These are phyloP conservation scores for Globisporangium radiosum DNA, from an alignment of 352 stramenopile species.

Conservation along the genomic window DNA sequence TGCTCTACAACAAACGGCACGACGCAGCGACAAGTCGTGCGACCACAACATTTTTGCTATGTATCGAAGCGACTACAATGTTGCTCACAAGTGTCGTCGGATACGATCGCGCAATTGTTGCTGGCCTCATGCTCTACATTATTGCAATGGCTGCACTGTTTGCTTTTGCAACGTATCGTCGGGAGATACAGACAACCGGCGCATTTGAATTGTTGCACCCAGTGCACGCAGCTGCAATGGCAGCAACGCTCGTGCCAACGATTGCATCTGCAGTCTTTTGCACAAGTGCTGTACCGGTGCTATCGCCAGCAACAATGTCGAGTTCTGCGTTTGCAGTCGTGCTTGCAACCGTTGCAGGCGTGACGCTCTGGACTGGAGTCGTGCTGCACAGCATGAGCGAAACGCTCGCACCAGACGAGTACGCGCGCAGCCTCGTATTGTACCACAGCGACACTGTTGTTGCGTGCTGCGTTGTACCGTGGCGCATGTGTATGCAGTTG, in stretches of 20 bases:
- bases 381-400: conserved; percentile 8
- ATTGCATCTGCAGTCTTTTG: not conserved
- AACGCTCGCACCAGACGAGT: conserved; percentile 8
- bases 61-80: conserved; percentile 3
- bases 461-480: not conserved
- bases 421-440: conserved; percentile 8
- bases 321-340: not conserved
- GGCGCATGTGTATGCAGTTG: too few relatives aligned
- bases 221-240: not conserved
- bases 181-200: not conserved
- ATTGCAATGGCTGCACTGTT: conserved; percentile 2
- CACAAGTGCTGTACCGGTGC: not conserved
- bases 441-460: conserved; percentile 8
- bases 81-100: not conserved
- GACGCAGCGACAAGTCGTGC: conserved; percentile 13
- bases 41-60: conserved; percentile 10
- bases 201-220: conserved; percentile 7
- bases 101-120: conserved; percentile 1
- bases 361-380: conserved; percentile 6
- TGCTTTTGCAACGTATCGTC: conserved; percentile 1
- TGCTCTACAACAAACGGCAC: conserved; percentile 19
- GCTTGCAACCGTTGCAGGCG: not conserved
- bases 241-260: not conserved
- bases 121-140: not conserved
- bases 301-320: not conserved